Evolutionary conservation across 345 rosid species (phyloP).

Genomic region (Anacardium occidentale): DNA sequence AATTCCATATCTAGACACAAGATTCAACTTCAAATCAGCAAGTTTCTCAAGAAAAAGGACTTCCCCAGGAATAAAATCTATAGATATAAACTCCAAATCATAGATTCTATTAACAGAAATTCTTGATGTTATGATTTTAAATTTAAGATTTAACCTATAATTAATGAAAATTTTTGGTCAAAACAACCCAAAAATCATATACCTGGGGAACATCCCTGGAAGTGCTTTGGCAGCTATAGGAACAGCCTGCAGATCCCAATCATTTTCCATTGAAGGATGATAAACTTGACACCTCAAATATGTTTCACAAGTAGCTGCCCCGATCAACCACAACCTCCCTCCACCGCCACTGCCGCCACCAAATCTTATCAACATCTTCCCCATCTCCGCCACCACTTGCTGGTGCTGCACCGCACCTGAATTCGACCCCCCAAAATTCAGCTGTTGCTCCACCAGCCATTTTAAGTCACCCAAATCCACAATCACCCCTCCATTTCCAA

Average conservation of each 20-base stretch:
- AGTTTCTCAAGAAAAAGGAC: conserved; percentile 15
- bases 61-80: conserved; percentile 22
- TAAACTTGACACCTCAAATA: conserved; percentile 88
- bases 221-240: conserved; percentile 71
- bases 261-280: conserved; percentile 83
- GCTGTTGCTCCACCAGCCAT: conserved; percentile 76
- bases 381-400: conserved; percentile 57
- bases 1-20: not conserved
- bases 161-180: not conserved
- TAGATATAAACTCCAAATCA: not conserved
- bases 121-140: not conserved
- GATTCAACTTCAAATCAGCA: conserved; percentile 5
- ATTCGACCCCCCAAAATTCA: conserved; percentile 3
- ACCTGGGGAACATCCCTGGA: conserved; percentile 66
- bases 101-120: conserved; percentile 27
- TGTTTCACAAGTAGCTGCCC: conserved; percentile 96
- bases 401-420: conserved; percentile 21
- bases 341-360: conserved; percentile 36
- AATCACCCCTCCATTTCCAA: conserved; percentile 59
- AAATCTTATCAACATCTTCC: conserved; percentile 50
- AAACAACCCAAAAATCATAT: conserved; percentile 12
- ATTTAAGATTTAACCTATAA: not conserved
- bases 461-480: conserved; percentile 89
- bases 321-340: conserved; percentile 72
- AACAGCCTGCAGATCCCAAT: conserved; percentile 94